Evolutionary conservation across 768 basidiomycete species (phyloP).

Genomic region (Filobasidium wieringae): DNA sequence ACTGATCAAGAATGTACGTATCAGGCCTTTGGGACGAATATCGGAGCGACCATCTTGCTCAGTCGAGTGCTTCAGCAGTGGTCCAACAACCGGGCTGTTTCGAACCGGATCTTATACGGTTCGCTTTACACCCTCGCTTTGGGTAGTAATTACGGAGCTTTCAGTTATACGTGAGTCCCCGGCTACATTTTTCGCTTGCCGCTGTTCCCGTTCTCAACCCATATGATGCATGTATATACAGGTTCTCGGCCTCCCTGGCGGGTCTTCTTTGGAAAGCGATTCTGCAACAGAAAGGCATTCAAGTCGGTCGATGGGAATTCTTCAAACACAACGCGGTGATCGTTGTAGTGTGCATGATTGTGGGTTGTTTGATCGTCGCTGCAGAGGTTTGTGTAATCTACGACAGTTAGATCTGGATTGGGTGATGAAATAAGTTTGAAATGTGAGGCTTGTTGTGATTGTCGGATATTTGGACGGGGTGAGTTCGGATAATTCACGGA

Average conservation of each 20-base stretch:
- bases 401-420: constrained; percentile 9
- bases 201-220: neutral
- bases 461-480: too few relatives aligned
- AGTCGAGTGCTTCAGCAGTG: constrained; percentile 46
- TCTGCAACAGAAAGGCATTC: constrained; percentile 58
- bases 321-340: constrained; percentile 61
- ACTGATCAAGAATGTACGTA: neutral
- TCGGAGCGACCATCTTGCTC: constrained; percentile 78
- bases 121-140: constrained; percentile 58
- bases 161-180: constrained; percentile 53
- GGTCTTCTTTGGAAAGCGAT: constrained; percentile 75
- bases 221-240: neutral
- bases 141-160: constrained; percentile 79
- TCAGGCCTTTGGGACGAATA: constrained; percentile 67
- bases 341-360: constrained; percentile 53
- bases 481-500: too few relatives aligned
- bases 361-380: constrained; percentile 58
- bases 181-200: neutral
- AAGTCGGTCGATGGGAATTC: constrained; percentile 53
- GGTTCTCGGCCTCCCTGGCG: constrained; percentile 72
- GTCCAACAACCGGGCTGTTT: constrained; percentile 11
- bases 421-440: neutral
- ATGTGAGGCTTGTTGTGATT: too few relatives aligned
- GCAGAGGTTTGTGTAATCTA: constrained; percentile 52
- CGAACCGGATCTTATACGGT: constrained; percentile 40